A percentile compares a stretch with the other conserved stretches of the same genome.
phyloP scores from a whole-genome alignment of 2,329 filamentous ascomycete genomes.

The Aureobasidium lini region DNA sequence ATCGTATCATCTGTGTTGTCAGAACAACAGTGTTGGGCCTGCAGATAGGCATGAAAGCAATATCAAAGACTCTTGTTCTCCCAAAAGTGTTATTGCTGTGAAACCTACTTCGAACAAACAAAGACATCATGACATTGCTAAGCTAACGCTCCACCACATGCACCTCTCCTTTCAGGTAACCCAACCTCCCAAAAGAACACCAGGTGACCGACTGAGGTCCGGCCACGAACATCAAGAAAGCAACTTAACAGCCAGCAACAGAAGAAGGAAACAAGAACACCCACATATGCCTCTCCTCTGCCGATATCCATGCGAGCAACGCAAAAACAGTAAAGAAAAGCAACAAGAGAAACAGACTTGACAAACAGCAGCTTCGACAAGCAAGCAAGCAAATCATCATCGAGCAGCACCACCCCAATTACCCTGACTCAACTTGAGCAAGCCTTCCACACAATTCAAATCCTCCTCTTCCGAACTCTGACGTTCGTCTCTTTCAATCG shows the following conservation, averaged over 20 bases:
- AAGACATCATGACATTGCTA: neutral
- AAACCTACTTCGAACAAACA: too few relatives aligned
- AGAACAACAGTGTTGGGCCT: too few relatives aligned
- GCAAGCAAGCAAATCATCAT: neutral
- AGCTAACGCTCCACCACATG: neutral
- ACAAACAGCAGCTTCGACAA: neutral
- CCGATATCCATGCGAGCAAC: neutral
- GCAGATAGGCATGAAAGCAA: too few relatives aligned
- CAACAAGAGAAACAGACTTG: neutral
- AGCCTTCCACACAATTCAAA: slow-evolving; percentile 47
- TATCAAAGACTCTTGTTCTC: too few relatives aligned
- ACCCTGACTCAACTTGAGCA: slow-evolving; percentile 46
- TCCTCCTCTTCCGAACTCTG: slow-evolving; percentile 48
- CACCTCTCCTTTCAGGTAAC: neutral
- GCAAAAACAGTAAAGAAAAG: neutral
- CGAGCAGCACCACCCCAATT: slow-evolving; percentile 52
- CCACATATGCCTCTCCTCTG: slow-evolving; percentile 4
- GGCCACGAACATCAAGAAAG: neutral
- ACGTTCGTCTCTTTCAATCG: slow-evolving; percentile 19
- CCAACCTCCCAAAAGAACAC: neutral
- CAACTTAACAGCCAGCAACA: neutral
- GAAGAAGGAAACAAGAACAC: neutral
- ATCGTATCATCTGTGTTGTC: too few relatives aligned
- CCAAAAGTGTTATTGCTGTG: too few relatives aligned
- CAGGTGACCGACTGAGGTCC: neutral